phyloP scores from a whole-genome alignment of 306 rosid genomes.

The Vicia sativa region DNA sequence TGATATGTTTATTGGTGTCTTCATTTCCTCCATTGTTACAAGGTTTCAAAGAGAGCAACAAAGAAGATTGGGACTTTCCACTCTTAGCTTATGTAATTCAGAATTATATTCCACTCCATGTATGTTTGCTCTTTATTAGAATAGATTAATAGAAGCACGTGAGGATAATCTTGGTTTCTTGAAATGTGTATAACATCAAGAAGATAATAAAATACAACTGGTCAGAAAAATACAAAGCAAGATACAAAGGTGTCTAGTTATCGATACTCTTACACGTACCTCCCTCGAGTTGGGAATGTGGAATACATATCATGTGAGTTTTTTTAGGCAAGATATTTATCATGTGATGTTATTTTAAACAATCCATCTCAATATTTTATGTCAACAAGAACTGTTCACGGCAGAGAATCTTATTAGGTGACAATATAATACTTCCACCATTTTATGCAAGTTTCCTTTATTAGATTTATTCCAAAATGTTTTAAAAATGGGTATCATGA shows the following conservation, averaged over 20 bases:
- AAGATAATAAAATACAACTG: background rate
- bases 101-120: background rate
- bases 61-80: background rate
- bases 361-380: too few species aligned
- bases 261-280: background rate
- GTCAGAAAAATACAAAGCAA: background rate
- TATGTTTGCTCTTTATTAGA: background rate
- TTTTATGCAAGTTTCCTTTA: too few species aligned
- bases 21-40: background rate
- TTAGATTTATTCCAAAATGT: too few species aligned
- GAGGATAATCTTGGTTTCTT: background rate
- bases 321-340: too few species aligned
- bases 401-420: too few species aligned
- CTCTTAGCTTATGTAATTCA: background rate
- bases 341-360: background rate
- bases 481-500: too few species aligned
- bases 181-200: too few species aligned
- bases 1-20: constrained; percentile 44
- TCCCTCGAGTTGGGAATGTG: background rate
- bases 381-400: too few species aligned
- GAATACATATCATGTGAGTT: background rate
- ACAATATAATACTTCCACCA: too few species aligned
- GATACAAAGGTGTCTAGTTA: background rate
- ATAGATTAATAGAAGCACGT: background rate
- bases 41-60: background rate